Evolutionary conservation across 2,329 filamentous ascomycete genomes (phyloP).

Genomic region (Penicillium janthinellum): DNA sequence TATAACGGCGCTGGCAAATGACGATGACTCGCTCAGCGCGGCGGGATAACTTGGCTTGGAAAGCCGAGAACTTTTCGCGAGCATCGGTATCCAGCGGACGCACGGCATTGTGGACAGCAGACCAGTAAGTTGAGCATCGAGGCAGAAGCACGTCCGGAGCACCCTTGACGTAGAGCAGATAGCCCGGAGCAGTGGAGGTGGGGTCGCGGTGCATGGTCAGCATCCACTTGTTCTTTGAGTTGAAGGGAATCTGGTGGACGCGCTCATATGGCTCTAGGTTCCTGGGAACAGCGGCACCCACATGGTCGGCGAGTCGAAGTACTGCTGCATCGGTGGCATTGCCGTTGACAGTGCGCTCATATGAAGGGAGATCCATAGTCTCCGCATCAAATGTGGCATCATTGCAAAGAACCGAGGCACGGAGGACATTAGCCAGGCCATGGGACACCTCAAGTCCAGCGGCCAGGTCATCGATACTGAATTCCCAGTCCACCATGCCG

Average conservation of each 20-base stretch:
- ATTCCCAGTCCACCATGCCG: constrained; percentile 30
- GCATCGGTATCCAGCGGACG: constrained; percentile 54
- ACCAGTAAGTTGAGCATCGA: constrained; percentile 61
- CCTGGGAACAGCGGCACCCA: constrained; percentile 61
- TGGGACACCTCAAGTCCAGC: constrained; percentile 28
- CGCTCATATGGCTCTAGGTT: constrained; percentile 62
- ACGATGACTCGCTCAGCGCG: constrained; percentile 71
- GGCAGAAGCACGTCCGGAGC: constrained; percentile 73
- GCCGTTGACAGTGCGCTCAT: constrained; percentile 67
- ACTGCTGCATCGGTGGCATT: constrained; percentile 78
- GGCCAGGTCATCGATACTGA: constrained; percentile 21
- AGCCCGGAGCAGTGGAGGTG: constrained; percentile 33
- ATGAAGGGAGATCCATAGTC: constrained; percentile 60
- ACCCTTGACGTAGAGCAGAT: constrained; percentile 65
- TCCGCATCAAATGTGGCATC: constrained; percentile 72
- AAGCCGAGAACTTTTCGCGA: constrained; percentile 55
- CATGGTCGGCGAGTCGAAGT: constrained; percentile 68
- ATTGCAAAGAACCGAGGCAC: constrained; percentile 70
- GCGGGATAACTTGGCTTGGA: constrained; percentile 69
- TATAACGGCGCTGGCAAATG: constrained; percentile 63
- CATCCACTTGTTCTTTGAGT: constrained; percentile 85
- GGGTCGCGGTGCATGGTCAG: constrained; percentile 55
- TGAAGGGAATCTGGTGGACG: constrained; percentile 72
- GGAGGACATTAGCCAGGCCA: constrained; percentile 60
- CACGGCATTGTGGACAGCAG: constrained; percentile 59